Conservation (phyloP, 306 rosid genomes). For the Benincasa hispida region DNA sequence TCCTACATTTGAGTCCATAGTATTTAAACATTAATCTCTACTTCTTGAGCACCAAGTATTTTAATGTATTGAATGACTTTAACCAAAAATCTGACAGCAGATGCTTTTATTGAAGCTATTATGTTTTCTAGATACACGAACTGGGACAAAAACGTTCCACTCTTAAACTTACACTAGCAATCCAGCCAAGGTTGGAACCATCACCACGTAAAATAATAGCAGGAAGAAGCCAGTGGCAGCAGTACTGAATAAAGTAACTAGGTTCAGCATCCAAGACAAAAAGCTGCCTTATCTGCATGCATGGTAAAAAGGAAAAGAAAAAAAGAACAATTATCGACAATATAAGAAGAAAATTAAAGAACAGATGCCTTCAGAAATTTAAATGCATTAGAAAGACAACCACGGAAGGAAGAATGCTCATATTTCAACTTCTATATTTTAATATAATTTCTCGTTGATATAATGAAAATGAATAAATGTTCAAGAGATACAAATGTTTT, state of each 20-base stretch:
- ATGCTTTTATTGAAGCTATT: neutral
- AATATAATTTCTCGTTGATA: too few species aligned
- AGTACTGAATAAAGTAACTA: conserved; percentile 59
- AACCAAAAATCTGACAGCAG: neutral
- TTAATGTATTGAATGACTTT: neutral
- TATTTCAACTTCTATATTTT: neutral
- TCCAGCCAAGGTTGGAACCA: conserved; percentile 56
- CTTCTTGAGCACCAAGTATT: neutral
- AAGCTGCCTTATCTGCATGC: conserved; percentile 61
- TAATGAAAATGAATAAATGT: too few species aligned
- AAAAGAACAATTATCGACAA: neutral
- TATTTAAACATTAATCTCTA: neutral
- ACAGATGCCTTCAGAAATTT: neutral
- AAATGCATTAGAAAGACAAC: neutral
- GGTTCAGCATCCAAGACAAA: conserved; percentile 73
- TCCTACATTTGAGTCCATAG: neutral
- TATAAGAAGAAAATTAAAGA: neutral
- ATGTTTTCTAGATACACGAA: neutral
- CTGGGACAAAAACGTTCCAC: neutral
- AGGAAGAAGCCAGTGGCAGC: conserved; percentile 91
- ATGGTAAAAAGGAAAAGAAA: neutral
- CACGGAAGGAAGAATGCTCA: neutral
- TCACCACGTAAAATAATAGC: conserved; percentile 58
- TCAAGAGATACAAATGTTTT: too few species aligned
- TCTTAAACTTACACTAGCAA: conserved; percentile 43